These are phyloP conservation scores for Asterophora lycoperdoides DNA, from an alignment of 768 basidiomycete species.

Conservation along the genomic window DNA sequence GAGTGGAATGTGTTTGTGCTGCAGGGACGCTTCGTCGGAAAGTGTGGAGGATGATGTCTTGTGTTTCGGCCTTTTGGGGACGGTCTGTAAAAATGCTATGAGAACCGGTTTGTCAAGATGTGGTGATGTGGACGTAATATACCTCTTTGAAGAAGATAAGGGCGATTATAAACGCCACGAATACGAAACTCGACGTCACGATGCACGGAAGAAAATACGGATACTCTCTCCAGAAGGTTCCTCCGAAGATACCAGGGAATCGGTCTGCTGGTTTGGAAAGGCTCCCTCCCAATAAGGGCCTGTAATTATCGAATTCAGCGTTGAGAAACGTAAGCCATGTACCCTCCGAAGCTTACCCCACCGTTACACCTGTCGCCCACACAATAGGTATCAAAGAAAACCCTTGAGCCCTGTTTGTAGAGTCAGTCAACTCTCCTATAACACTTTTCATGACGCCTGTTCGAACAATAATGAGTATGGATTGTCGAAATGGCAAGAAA, in stretches of 20 bases:
- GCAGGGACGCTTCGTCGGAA: not conserved
- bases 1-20: constrained; percentile 35
- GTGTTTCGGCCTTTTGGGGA: constrained; percentile 10
- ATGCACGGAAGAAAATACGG: constrained; percentile 76
- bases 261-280: constrained; percentile 64
- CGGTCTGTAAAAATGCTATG: too few species aligned
- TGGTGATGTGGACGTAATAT: too few species aligned
- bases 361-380: constrained; percentile 40
- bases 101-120: not conserved
- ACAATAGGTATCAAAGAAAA: constrained; percentile 39
- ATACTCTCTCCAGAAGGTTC: constrained; percentile 55
- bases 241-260: constrained; percentile 55
- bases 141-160: constrained; percentile 43
- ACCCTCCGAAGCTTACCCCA: constrained; percentile 35
- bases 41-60: not conserved
- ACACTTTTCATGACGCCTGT: constrained; percentile 69
- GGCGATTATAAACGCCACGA: constrained; percentile 30
- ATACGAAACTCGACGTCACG: constrained; percentile 32
- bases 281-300: constrained; percentile 66
- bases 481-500: not conserved
- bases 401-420: constrained; percentile 48
- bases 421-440: constrained; percentile 63
- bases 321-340: constrained; percentile 3
- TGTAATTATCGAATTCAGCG: constrained; percentile 17
- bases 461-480: constrained; percentile 1